Conservation (phyloP, 306 rosid species). For the Datisca glomerata region DNA sequence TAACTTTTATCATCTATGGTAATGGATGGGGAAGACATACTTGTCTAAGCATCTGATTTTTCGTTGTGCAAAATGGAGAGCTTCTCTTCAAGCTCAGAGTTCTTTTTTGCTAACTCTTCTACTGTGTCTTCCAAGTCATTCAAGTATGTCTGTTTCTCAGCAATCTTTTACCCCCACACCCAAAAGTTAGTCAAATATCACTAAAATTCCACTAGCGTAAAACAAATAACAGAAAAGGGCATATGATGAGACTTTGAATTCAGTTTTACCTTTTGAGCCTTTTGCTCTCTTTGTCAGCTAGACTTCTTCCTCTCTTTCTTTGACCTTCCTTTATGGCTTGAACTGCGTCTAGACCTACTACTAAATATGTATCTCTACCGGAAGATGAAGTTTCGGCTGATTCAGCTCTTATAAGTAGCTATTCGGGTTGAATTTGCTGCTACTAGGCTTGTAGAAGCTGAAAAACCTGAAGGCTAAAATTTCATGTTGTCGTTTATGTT, state of each 20-base stretch:
- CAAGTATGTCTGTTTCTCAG: slow-evolving; percentile 82
- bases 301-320: slow-evolving; percentile 80
- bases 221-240: too few relatives aligned
- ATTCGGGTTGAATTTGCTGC: too few relatives aligned
- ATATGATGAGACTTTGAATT: neutral
- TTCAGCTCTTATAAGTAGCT: slow-evolving; percentile 82
- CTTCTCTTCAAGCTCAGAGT: slow-evolving; percentile 74
- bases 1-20: too few relatives aligned
- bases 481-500: too few relatives aligned
- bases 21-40: slow-evolving; percentile 26
- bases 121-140: slow-evolving; percentile 69
- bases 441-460: too few relatives aligned
- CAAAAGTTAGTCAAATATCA: neutral
- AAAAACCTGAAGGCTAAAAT: too few relatives aligned
- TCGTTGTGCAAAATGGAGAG: slow-evolving; percentile 86
- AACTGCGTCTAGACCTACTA: slow-evolving; percentile 53
- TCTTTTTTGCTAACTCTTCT: slow-evolving; percentile 64
- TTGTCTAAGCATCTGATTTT: slow-evolving; percentile 97
- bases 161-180: slow-evolving; percentile 30
- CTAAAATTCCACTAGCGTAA: slow-evolving; percentile 17
- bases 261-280: slow-evolving; percentile 62
- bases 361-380: slow-evolving; percentile 38
- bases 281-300: slow-evolving; percentile 95
- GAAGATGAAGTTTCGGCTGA: slow-evolving; percentile 74
- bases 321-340: slow-evolving; percentile 55